phyloP scores from a whole-genome alignment of 2,329 filamentous ascomycete species.

The Aspergillus sergii region DNA sequence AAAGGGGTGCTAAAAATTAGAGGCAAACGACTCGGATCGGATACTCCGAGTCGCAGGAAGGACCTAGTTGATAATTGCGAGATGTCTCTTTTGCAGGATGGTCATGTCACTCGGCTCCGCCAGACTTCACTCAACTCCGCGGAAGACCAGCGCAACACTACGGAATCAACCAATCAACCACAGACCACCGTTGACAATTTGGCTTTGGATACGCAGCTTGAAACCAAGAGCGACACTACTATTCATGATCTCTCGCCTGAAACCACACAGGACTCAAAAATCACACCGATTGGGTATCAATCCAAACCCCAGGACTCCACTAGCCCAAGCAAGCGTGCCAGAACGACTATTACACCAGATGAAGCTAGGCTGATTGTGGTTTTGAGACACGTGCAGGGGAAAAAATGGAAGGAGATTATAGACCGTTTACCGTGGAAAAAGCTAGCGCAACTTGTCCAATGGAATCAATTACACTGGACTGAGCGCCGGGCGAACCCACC shows the following conservation, averaged over 20 bases:
- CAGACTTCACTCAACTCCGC: constrained; percentile 10
- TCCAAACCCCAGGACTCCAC: constrained; percentile 15
- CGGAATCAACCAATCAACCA: constrained; percentile 10
- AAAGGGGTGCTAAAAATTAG: constrained; percentile 26
- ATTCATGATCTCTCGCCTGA: background rate
- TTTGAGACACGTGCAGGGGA: constrained; percentile 31
- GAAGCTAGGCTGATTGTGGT: constrained; percentile 34
- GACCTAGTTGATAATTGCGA: constrained; percentile 17
- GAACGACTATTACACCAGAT: constrained; percentile 31
- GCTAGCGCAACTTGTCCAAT: constrained; percentile 24
- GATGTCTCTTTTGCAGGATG: constrained; percentile 11
- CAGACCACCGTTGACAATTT: constrained; percentile 5
- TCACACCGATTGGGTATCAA: constrained; percentile 2
- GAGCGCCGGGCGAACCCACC: constrained; percentile 29
- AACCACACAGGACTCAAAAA: constrained; percentile 4
- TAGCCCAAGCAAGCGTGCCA: constrained; percentile 20
- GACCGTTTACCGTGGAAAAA: constrained; percentile 30
- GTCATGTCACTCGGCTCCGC: constrained; percentile 17
- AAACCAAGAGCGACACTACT: background rate
- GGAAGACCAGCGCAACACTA: constrained; percentile 16
- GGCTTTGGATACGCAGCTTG: constrained; percentile 10
- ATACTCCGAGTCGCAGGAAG: constrained; percentile 7
- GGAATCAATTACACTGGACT: constrained; percentile 35
- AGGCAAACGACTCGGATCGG: constrained; percentile 20
- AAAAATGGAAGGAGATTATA: constrained; percentile 34